Percentiles rank a stretch among this genome's conserved stretches.
Conservation (phyloP, 108 stramenopile genomes). For the Pseudonitzschia delicatissima region DNA sequence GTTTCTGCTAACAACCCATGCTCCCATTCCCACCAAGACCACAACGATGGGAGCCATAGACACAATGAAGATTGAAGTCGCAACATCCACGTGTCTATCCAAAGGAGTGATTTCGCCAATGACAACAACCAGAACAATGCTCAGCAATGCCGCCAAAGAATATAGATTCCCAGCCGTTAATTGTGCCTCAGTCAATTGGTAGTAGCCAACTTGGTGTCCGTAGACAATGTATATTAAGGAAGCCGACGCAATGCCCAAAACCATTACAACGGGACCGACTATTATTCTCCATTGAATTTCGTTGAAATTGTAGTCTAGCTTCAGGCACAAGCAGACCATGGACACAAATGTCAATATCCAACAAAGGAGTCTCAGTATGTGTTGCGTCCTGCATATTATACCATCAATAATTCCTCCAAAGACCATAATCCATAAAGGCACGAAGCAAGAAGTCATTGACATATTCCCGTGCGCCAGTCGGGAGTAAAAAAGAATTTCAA, state of each 20-base stretch:
- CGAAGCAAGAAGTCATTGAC: constrained; percentile 43
- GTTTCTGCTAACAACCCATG: constrained; percentile 77
- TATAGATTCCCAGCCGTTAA: constrained; percentile 83
- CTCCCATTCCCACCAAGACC: constrained; percentile 73
- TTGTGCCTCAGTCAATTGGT: constrained; percentile 75
- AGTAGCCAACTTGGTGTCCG: constrained; percentile 86
- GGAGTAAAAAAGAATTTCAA: constrained; percentile 74
- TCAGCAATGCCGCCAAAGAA: constrained; percentile 63
- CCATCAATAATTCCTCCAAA: constrained; percentile 69
- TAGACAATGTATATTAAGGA: constrained; percentile 75
- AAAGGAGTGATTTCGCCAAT: constrained; percentile 66
- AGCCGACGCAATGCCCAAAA: constrained; percentile 56
- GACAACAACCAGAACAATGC: constrained; percentile 66
- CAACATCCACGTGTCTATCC: constrained; percentile 44
- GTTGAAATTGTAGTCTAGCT: constrained; percentile 57
- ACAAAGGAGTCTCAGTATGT: constrained; percentile 55
- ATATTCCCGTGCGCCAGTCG: constrained; percentile 42
- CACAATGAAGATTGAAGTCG: constrained; percentile 57
- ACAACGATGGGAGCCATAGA: constrained; percentile 78
- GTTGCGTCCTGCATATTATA: constrained; percentile 83
- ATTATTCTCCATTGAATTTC: constrained; percentile 49
- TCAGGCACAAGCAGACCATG: constrained; percentile 63
- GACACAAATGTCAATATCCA: constrained; percentile 64
- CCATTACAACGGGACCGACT: constrained; percentile 56
- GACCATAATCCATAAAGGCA: constrained; percentile 77